Base-by-base conservation (phyloP, 257 asterid genomes). In the Solanum arcanum region DNA sequence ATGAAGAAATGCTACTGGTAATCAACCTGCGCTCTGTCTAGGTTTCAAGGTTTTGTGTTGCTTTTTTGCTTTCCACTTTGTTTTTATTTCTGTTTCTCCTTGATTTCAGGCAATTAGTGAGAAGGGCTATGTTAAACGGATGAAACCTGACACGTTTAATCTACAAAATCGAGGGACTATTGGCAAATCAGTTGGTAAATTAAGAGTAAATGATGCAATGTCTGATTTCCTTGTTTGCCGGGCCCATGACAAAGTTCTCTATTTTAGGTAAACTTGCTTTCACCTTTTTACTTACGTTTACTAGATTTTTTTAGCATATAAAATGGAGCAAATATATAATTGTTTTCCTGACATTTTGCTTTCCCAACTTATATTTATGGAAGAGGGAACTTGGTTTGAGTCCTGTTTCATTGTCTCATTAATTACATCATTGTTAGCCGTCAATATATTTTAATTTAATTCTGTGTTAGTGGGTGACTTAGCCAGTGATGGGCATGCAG, bases 1-100 rank as follows among this genome's bases (percentile, higher is more conserved):
- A 97, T 60, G 99, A 95, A 60, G 99, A 97, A 94, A 97, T 97
- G 90, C 94, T 97, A 80, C 90, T 97, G 98, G 99, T 95, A 93
- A 83, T 88, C 47, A 41, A 76, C 60, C 56, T 76, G n/a, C 8
- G 47, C 39, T 44, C 81, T 33, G 25, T 64, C 56, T 80, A 25
- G 72, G 85, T 90, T 47, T 87, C 49, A 77, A 47, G 33, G 88
- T 66, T 83, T 87, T 44, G 66, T 84, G 21, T 56, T 15, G 49
- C 66, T 7, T 62, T 39, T 62, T 33, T 16, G 44, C 44, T 20
- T 16, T 74, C 16, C 52, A 4, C 18, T 66, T 18, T 20, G 42
- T 29, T 76, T 62, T 47, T 44, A 37, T 76, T 77, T 25, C 52
- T n/a, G 33, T 47, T 83, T 62, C 46, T 62, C 69, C 77, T 84